Evolutionary conservation across 2,329 filamentous ascomycete species (phyloP).

Genomic region (Aspergillus tanneri): DNA sequence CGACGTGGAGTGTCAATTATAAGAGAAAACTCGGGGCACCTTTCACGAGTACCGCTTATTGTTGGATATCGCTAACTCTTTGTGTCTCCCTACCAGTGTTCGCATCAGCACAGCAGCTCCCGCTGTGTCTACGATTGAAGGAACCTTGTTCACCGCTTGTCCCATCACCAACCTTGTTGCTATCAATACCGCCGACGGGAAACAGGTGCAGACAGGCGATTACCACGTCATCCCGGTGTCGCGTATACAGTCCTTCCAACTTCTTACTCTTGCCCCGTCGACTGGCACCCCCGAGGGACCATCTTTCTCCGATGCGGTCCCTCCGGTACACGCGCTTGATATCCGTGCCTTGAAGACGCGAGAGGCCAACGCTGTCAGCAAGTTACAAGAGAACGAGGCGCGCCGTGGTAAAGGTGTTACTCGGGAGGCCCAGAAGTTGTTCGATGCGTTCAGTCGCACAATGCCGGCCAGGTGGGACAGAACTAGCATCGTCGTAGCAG

Average conservation of each 20-base stretch:
- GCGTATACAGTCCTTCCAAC: slow-evolving; percentile 57
- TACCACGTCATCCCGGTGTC: slow-evolving; percentile 63
- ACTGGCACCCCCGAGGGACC: slow-evolving; percentile 32
- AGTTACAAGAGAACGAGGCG: slow-evolving; percentile 58
- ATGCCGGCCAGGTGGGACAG: slow-evolving; percentile 62
- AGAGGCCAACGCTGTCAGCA: slow-evolving; percentile 56
- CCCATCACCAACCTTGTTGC: slow-evolving; percentile 61
- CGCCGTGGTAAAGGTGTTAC: slow-evolving; percentile 61
- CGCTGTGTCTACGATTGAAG: slow-evolving; percentile 56
- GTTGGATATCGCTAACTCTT: slow-evolving; percentile 6
- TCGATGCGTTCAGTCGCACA: slow-evolving; percentile 60
- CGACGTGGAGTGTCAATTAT: neutral
- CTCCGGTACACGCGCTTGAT: slow-evolving; percentile 50
- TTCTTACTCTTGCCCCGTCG: slow-evolving; percentile 46
- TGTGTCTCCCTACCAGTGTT: slow-evolving; percentile 44
- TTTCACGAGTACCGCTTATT: neutral
- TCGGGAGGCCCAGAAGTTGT: slow-evolving; percentile 62
- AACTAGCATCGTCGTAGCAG: slow-evolving; percentile 59
- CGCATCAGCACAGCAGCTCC: slow-evolving; percentile 55
- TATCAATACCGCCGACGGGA: slow-evolving; percentile 52
- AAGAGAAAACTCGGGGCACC: neutral
- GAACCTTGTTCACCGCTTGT: slow-evolving; percentile 62
- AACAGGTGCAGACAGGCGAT: slow-evolving; percentile 49
- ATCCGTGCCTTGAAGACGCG: slow-evolving; percentile 54
- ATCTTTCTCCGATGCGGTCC: slow-evolving; percentile 50